Conservation (phyloP, 2,329 filamentous ascomycete genomes). For the Colletotrichum paranaense region DNA sequence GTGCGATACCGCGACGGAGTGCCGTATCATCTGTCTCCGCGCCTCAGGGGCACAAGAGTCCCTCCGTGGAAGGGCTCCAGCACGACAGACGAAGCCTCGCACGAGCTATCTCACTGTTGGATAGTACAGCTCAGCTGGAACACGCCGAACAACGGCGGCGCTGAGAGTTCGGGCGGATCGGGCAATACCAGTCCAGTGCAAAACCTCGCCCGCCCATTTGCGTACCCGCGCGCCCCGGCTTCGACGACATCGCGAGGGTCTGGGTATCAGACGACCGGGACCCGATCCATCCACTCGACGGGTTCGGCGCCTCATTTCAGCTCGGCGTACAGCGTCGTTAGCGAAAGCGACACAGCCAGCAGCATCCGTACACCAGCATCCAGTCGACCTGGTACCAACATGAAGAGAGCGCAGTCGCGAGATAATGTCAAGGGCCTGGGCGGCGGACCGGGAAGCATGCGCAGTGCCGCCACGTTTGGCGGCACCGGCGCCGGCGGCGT, state of each 20-base stretch:
- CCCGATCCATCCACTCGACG: constrained; percentile 39
- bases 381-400: constrained; percentile 20
- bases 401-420: constrained; percentile 33
- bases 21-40: constrained; percentile 67
- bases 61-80: constrained; percentile 64
- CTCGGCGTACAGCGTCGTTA: constrained; percentile 43
- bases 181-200: constrained; percentile 39
- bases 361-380: constrained; percentile 41
- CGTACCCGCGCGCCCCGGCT: constrained; percentile 42
- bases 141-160: constrained; percentile 40
- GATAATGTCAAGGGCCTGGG: constrained; percentile 30
- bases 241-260: constrained; percentile 36
- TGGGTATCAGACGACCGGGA: constrained; percentile 33
- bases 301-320: constrained; percentile 40
- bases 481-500: constrained; percentile 35
- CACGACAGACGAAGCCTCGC: constrained; percentile 51
- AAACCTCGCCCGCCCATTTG: constrained; percentile 10
- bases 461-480: constrained; percentile 34
- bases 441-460: constrained; percentile 20
- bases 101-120: constrained; percentile 67
- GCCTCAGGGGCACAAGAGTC: constrained; percentile 60
- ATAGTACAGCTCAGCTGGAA: constrained; percentile 54
- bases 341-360: constrained; percentile 43
- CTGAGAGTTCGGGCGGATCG: constrained; percentile 41
- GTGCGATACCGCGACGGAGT: constrained; percentile 64